Evolutionary conservation across 371 early-diverging fungal species (phyloP).

Genomic region (Blakeslea trispora): DNA sequence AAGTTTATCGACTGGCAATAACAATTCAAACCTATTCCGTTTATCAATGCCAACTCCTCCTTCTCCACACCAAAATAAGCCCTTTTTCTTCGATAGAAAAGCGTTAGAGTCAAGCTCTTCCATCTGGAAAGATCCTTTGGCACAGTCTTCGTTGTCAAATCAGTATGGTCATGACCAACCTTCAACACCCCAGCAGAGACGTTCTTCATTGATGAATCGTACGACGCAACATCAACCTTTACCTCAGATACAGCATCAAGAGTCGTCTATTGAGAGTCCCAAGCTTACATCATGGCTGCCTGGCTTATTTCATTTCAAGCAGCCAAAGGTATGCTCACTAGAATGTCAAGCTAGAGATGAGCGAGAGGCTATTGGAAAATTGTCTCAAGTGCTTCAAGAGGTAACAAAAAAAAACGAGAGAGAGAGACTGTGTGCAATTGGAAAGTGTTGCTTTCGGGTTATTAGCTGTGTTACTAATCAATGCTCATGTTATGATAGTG

Average conservation of each 20-base stretch:
- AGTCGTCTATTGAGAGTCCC: conserved; percentile 6
- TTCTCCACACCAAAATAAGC: conserved; percentile 1
- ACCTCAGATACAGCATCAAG: conserved; percentile 1
- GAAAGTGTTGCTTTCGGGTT: no score
- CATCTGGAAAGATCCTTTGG: conserved; percentile 22
- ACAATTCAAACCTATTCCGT: not conserved
- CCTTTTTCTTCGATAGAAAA: conserved; percentile 19
- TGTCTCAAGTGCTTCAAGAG: conserved; percentile 45
- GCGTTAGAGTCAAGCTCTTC: conserved; percentile 30
- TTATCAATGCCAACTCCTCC: conserved; percentile 3
- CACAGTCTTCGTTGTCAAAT: not conserved
- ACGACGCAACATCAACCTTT: not conserved
- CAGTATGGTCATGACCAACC: not conserved
- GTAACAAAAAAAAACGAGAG: no score
- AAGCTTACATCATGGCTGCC: conserved; percentile 20
- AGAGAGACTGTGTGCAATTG: no score
- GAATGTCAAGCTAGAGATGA: conserved; percentile 49
- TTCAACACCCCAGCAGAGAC: conserved; percentile 2
- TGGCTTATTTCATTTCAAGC: conserved; percentile 26
- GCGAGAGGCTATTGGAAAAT: conserved; percentile 46
- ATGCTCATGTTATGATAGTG: conserved; percentile 22
- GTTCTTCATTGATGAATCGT: not conserved
- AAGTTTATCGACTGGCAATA: not conserved
- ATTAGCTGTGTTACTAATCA: no score
- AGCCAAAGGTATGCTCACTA: conserved; percentile 40